Evolutionary conservation across 2,329 filamentous ascomycete genomes (phyloP), one percentile per base, ranked within the genome.

Genomic region (Neonectria magnoliae): DNA sequence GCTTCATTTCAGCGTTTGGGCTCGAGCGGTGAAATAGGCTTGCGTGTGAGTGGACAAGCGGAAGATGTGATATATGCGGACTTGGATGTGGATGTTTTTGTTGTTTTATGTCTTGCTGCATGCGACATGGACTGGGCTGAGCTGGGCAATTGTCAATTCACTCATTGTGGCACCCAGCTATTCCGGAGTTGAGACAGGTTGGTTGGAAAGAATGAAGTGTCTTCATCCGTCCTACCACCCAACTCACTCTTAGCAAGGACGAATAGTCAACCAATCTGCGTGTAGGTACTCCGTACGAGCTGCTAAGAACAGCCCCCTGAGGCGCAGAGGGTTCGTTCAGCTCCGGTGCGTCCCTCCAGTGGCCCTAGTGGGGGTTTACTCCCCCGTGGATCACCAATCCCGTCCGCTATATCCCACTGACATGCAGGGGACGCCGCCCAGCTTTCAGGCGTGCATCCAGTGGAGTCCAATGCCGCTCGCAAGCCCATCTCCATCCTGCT

Each of bases 371-470:
- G 44, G 42, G 44, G 53, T 31, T 29, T n/a, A 27, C 18, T 27
- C 31, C 55, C n/a, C 55, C n/a, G 29, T 42, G 22, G 25, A 48
- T 41, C 60, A 54, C 60, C 55, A 59, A 58, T 58, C 55, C 55
- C 48, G 20, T 42, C 55, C 42, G 42, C 44, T 33, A 31, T 14
- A 44, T 29, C 44, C 50, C 57, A 56, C 55, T 56, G 51, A 58
- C 57, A 59, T 64, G 61, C 61, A 64, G 61, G 61, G 61, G 61
- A 50, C 25, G 44, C 10, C 60, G 22, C 55, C 31, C 53, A 44
- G 27, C 33, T 50, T 59, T 41, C 42, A 51, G 52, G 52, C 50
- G 27, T 44, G 42, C 53, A 38, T 57, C 54, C 36, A 36, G 33
- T 36, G 33, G 33, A 36, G 33, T 16, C 36, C 36, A 38, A 38